Evolutionary conservation across 2,329 filamentous ascomycete genomes (phyloP).

Genomic region (Claviceps fusiformis): DNA sequence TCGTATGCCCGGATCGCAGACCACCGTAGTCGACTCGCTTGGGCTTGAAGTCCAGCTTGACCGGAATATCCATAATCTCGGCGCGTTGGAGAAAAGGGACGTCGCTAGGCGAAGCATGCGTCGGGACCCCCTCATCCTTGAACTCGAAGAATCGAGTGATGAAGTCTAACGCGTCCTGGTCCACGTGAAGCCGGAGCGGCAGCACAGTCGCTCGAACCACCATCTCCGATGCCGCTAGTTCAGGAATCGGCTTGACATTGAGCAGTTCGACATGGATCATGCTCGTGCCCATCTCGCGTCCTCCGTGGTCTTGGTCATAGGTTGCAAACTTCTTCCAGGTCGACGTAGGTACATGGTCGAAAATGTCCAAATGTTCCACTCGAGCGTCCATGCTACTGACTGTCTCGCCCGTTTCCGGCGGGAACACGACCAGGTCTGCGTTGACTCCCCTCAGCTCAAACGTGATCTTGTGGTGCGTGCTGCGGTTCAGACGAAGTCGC

Average conservation of each 20-base stretch:
- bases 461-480: constrained; percentile 86
- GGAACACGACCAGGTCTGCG: constrained; percentile 69
- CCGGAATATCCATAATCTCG: constrained; percentile 69
- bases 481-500: constrained; percentile 63
- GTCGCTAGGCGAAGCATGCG: constrained; percentile 50
- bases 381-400: constrained; percentile 78
- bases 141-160: constrained; percentile 97
- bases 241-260: constrained; percentile 73
- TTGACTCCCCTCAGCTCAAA: constrained; percentile 82
- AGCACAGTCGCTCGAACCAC: constrained; percentile 68
- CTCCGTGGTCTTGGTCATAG: constrained; percentile 77
- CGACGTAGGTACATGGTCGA: constrained; percentile 86
- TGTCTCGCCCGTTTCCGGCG: constrained; percentile 63
- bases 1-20: constrained; percentile 82
- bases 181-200: constrained; percentile 81
- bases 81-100: constrained; percentile 79
- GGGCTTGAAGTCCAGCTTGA: constrained; percentile 90
- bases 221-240: constrained; percentile 78
- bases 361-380: constrained; percentile 73
- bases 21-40: constrained; percentile 95
- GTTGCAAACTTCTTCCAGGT: constrained; percentile 98
- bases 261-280: constrained; percentile 86
- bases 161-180: constrained; percentile 95
- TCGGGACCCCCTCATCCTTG: constrained; percentile 57
- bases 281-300: constrained; percentile 69